These are phyloP conservation scores for Sugiyamaella chiloensis DNA, from an alignment of 805 yeast species.

Conservation along the genomic window DNA sequence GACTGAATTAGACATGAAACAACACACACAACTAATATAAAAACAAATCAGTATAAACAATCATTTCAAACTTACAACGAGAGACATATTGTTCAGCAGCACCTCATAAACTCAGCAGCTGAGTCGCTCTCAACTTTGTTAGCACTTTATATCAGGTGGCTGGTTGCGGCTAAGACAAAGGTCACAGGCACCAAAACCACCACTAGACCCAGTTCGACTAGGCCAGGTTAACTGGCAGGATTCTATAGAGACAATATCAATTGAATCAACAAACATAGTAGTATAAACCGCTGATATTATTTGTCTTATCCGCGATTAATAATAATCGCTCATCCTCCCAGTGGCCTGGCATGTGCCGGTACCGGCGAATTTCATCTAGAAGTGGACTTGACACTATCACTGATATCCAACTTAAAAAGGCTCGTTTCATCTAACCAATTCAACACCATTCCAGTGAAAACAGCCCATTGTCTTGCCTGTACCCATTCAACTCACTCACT, in stretches of 20 bases:
- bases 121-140: too few species aligned
- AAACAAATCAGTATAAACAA: not conserved
- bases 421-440: not conserved
- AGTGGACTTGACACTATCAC: too few species aligned
- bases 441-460: not conserved
- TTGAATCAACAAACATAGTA: not conserved
- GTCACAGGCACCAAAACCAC: constrained; percentile 1
- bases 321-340: not conserved
- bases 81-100: constrained; percentile 10
- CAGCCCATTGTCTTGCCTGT: not conserved
- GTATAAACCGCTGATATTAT: not conserved
- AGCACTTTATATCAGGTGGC: not conserved
- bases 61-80: constrained; percentile 9
- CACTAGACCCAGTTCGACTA: not conserved
- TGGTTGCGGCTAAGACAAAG: constrained; percentile 7
- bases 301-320: not conserved
- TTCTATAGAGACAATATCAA: not conserved
- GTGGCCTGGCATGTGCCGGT: not conserved
- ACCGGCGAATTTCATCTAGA: not conserved
- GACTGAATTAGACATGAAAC: not conserved
- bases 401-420: not conserved
- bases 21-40: not conserved
- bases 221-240: not conserved
- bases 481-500: not conserved
- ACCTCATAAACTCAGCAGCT: too few species aligned